Evolutionary conservation across 2,329 filamentous ascomycete species (phyloP).

Genomic region (Paracamarosporium sp.): DNA sequence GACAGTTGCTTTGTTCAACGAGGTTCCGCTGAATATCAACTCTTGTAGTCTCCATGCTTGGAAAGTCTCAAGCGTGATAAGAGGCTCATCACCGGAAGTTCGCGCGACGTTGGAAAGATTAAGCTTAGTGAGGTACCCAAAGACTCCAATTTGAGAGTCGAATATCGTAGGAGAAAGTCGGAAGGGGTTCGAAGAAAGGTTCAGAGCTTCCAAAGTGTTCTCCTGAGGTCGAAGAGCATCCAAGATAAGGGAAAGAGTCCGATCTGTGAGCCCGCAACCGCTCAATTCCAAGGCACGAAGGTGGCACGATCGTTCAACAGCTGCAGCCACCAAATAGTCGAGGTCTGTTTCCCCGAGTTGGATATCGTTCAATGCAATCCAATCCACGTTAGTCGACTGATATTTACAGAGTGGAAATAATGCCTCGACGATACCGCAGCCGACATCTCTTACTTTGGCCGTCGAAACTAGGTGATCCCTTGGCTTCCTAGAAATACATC

Average conservation of each 20-base stretch:
- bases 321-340: conserved; percentile 71
- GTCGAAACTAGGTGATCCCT: conserved; percentile 49
- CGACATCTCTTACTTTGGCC: conserved; percentile 63
- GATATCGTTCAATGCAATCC: conserved; percentile 73
- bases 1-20: conserved; percentile 67
- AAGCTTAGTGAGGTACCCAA: conserved; percentile 69
- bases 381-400: conserved; percentile 73
- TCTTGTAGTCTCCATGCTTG: conserved; percentile 72
- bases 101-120: conserved; percentile 70
- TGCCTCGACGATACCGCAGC: conserved; percentile 73
- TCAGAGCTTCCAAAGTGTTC: conserved; percentile 69
- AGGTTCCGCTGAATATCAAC: conserved; percentile 68
- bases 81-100: conserved; percentile 67
- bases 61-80: conserved; percentile 71
- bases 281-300: conserved; percentile 72
- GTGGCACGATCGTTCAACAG: conserved; percentile 68
- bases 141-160: conserved; percentile 70
- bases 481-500: conserved; percentile 64
- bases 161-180: conserved; percentile 70
- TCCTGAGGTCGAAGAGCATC: conserved; percentile 70
- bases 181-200: conserved; percentile 71
- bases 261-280: conserved; percentile 65
- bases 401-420: conserved; percentile 72
- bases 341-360: conserved; percentile 74
- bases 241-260: conserved; percentile 66